Percentiles rank a stretch among this genome's conserved stretches.
Evolutionary conservation across 345 rosid species (phyloP).

Genomic region (Eucalyptus curtisii): DNA sequence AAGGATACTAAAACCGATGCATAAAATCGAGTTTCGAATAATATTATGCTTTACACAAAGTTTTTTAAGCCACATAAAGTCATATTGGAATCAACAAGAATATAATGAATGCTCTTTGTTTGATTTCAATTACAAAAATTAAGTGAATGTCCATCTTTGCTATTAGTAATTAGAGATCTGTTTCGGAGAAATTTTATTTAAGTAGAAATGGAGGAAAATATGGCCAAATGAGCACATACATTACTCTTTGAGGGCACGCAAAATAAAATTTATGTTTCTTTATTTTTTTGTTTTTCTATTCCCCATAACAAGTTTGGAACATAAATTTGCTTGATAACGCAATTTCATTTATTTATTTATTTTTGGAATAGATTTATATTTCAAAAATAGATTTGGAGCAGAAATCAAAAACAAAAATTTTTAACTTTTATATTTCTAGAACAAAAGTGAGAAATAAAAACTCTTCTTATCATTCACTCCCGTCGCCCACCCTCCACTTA

Average conservation of each 20-base stretch:
- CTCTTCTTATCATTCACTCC: fast-evolving
- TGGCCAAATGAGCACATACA: neutral
- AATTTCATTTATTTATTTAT: no score
- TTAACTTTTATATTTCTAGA: fast-evolving
- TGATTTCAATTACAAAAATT: neutral
- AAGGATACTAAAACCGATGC: neutral
- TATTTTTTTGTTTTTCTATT: no score
- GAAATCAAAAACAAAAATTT: fast-evolving
- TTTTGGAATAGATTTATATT: fast-evolving
- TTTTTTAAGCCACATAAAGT: neutral
- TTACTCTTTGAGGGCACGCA: fast-evolving
- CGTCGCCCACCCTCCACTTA: fast-evolving
- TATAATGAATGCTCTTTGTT: neutral
- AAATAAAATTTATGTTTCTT: fast-evolving
- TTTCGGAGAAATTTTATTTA: neutral
- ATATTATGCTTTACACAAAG: neutral
- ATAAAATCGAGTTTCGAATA: neutral
- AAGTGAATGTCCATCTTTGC: neutral
- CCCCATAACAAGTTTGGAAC: fast-evolving
- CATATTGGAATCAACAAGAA: neutral
- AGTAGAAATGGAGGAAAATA: neutral
- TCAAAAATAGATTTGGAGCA: fast-evolving
- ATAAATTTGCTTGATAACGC: fast-evolving
- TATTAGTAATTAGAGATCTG: neutral
- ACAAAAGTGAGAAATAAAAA: fast-evolving